These are phyloP conservation scores for Naganishia albida DNA, from an alignment of 1,284 basidiomycete species.

Conservation along the genomic window DNA sequence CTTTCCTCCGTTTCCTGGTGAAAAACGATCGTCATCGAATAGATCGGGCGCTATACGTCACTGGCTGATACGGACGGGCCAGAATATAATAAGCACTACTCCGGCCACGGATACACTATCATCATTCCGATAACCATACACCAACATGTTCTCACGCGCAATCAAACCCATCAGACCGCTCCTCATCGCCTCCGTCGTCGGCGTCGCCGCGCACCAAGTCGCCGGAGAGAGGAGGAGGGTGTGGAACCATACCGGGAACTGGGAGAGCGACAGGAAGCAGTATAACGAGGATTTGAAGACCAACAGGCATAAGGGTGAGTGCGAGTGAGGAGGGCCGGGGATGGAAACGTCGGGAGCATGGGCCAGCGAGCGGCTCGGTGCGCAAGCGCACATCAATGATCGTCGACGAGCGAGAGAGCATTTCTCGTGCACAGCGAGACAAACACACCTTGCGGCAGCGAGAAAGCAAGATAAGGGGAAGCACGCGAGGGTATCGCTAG, in stretches of 20 bases:
- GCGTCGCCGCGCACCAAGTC: conserved; percentile 8
- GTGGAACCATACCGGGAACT: conserved; percentile 30
- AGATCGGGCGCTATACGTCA: conserved; percentile 1
- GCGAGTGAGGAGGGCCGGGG: background rate
- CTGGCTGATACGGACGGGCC: too few relatives aligned
- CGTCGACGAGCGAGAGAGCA: background rate
- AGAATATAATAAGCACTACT: too few relatives aligned
- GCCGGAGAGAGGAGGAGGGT: conserved; percentile 23
- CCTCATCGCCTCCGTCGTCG: conserved; percentile 20
- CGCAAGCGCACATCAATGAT: background rate
- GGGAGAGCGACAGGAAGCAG: conserved; percentile 14
- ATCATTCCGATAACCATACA: too few relatives aligned
- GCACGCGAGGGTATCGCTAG: too few relatives aligned
- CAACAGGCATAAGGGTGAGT: conserved; percentile 35
- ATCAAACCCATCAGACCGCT: conserved; percentile 14
- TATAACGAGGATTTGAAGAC: conserved; percentile 35
- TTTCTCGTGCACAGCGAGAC: conserved; percentile 1
- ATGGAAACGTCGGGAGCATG: background rate
- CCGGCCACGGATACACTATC: too few relatives aligned
- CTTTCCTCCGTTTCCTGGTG: too few relatives aligned
- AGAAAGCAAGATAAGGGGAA: too few relatives aligned
- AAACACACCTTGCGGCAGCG: background rate
- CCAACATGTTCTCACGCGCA: conserved; percentile 22
- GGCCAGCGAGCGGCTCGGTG: too few relatives aligned
- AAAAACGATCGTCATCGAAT: conserved; percentile 5